These are phyloP conservation scores for Parmelia sp. DNA, from an alignment of 495 filamentous ascomycete genomes.

Conservation along the genomic window DNA sequence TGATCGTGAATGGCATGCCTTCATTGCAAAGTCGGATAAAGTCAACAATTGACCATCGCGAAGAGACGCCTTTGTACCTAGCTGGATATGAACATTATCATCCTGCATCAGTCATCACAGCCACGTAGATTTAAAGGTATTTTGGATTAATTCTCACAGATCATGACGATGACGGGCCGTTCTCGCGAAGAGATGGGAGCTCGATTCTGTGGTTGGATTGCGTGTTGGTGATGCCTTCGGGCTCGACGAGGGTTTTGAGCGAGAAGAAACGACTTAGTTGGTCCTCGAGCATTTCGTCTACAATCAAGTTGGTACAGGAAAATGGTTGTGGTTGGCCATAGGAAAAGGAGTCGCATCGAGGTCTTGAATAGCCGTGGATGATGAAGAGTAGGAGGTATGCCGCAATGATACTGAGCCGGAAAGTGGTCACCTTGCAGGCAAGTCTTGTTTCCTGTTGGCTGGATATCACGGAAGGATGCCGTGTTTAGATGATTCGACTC, in stretches of 20 bases:
- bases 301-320: not conserved
- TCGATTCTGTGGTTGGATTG: not conserved
- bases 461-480: not conserved
- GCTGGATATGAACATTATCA: no score
- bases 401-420: not conserved
- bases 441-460: not conserved
- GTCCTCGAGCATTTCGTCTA: not conserved
- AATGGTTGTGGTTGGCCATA: not conserved
- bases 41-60: not conserved
- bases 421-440: not conserved
- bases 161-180: not conserved
- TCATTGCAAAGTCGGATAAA: not conserved
- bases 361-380: not conserved
- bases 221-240: not conserved
- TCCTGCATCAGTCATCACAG: no score
- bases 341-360: not conserved
- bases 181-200: not conserved
- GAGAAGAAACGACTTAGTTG: not conserved
- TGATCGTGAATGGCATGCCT: not conserved
- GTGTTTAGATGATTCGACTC: not conserved
- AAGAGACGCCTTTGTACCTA: not conserved
- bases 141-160: no score
- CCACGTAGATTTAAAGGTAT: no score
- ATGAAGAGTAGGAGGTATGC: not conserved
- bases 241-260: not conserved